Percentiles rank a stretch among this genome's conserved stretches.
These are phyloP conservation scores for Dactylellina parvicollis DNA, from an alignment of 2,329 filamentous ascomycete species.

Conservation along the genomic window DNA sequence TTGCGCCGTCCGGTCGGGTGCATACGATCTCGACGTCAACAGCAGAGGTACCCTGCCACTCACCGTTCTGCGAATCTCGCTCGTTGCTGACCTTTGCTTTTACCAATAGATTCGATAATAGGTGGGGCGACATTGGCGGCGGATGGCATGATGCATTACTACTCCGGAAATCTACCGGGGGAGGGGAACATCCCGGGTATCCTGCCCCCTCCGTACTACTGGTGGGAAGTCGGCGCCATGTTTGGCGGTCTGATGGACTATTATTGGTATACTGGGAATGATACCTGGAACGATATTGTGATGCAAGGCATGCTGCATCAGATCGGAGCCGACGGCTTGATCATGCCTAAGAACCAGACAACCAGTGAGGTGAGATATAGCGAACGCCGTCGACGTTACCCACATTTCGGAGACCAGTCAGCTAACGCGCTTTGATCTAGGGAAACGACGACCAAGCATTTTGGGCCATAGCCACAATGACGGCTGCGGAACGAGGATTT, in stretches of 20 bases:
- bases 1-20: slow-evolving; percentile 27
- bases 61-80: not conserved
- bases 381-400: not conserved
- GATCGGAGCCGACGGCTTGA: slow-evolving; percentile 76
- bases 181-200: slow-evolving; percentile 45
- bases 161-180: slow-evolving; percentile 36
- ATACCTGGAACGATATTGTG: slow-evolving; percentile 74
- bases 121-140: slow-evolving; percentile 35
- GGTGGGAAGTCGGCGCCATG: slow-evolving; percentile 80
- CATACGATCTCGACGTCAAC: slow-evolving; percentile 42
- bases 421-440: slow-evolving; percentile 59
- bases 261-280: slow-evolving; percentile 82
- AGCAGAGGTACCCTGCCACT: slow-evolving; percentile 15
- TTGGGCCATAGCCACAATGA: slow-evolving; percentile 75
- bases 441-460: slow-evolving; percentile 81
- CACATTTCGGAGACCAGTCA: too few species aligned
- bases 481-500: slow-evolving; percentile 75
- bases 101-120: slow-evolving; percentile 39
- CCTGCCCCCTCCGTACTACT: slow-evolving; percentile 65
- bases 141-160: slow-evolving; percentile 52
- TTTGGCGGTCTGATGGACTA: slow-evolving; percentile 75
- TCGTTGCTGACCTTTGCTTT: not conserved
- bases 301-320: slow-evolving; percentile 77
- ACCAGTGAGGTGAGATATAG: slow-evolving; percentile 57
- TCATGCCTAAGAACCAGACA: slow-evolving; percentile 79